Evolutionary conservation across 495 filamentous ascomycete genomes (phyloP).

Genomic region (Acidiella bohemica): DNA sequence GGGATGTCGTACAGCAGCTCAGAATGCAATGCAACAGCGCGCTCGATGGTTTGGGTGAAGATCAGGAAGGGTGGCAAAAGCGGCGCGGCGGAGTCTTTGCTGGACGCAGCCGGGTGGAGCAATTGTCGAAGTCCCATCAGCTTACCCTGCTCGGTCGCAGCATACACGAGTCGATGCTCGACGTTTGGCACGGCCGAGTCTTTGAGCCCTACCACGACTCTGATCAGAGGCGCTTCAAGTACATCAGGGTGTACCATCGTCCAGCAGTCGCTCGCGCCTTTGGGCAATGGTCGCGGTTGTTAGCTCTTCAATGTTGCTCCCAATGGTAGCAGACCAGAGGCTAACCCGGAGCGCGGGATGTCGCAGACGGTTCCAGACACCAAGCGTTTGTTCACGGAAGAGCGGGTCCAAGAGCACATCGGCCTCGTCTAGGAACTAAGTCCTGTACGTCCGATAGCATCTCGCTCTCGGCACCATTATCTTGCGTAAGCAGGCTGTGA

Average conservation of each 20-base stretch:
- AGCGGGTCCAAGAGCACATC: constrained; percentile 86
- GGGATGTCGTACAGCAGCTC: constrained; percentile 95
- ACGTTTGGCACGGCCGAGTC: constrained; percentile 90
- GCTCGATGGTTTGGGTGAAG: constrained; percentile 86
- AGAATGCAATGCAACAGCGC: constrained; percentile 71
- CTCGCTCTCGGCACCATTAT: constrained; percentile 29
- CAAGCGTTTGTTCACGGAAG: constrained; percentile 79
- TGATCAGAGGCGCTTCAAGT: constrained; percentile 44
- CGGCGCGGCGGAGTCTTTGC: constrained; percentile 34
- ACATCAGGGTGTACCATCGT: constrained; percentile 21
- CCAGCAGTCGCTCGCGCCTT: no score
- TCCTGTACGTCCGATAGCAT: constrained; percentile 50
- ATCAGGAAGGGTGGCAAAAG: constrained; percentile 81
- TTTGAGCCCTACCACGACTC: constrained; percentile 85
- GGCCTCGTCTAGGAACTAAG: constrained; percentile 81
- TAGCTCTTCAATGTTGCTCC: constrained; percentile 75
- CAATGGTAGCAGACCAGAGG: constrained; percentile 95
- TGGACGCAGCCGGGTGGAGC: constrained; percentile 54
- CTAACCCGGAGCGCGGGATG: constrained; percentile 53
- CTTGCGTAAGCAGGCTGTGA: constrained; percentile 61
- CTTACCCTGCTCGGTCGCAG: constrained; percentile 85
- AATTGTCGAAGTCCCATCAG: constrained; percentile 83
- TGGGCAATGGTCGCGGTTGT: constrained; percentile 47
- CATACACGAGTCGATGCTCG: constrained; percentile 75
- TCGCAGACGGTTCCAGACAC: constrained; percentile 67